Evolutionary conservation across 768 basidiomycete genomes (phyloP).

Genomic region (Amanita brunnescens): DNA sequence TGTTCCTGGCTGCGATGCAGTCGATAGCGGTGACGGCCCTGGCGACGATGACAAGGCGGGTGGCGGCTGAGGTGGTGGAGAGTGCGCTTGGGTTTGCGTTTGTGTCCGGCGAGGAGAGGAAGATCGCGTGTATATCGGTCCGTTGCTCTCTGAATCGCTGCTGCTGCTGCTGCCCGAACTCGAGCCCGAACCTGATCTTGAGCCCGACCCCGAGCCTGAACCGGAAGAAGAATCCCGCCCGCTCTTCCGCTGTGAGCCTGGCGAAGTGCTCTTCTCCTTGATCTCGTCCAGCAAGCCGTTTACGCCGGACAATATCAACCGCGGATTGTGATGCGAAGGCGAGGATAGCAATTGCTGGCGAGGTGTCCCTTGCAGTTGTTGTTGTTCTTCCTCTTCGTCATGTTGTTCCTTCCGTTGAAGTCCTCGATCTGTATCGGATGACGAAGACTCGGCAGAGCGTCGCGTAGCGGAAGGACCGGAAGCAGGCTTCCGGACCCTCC

Average conservation of each 20-base stretch:
- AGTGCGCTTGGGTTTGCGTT: too few relatives aligned
- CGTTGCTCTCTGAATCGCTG: neutral
- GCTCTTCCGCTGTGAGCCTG: neutral
- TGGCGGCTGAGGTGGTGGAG: neutral
- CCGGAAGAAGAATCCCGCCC: neutral
- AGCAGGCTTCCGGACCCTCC: neutral
- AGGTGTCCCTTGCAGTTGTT: neutral
- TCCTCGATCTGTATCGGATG: neutral
- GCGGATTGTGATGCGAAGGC: neutral
- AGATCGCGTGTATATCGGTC: neutral
- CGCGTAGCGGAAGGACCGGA: neutral
- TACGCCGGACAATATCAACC: neutral
- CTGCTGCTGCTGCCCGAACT: neutral
- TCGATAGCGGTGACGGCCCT: neutral
- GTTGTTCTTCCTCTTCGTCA: neutral
- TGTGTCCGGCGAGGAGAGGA: too few relatives aligned
- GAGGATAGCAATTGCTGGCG: neutral
- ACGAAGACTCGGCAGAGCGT: neutral
- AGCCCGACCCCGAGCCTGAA: neutral
- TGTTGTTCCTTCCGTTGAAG: neutral
- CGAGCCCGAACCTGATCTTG: neutral
- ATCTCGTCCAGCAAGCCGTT: slow-evolving; percentile 15
- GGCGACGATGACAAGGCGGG: neutral
- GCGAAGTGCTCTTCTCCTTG: slow-evolving; percentile 19
- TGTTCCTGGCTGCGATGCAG: neutral